Base-by-base conservation (phyloP, 225 moss, liverwort and hornwort genomes). In the Marchantia paleacea region DNA sequence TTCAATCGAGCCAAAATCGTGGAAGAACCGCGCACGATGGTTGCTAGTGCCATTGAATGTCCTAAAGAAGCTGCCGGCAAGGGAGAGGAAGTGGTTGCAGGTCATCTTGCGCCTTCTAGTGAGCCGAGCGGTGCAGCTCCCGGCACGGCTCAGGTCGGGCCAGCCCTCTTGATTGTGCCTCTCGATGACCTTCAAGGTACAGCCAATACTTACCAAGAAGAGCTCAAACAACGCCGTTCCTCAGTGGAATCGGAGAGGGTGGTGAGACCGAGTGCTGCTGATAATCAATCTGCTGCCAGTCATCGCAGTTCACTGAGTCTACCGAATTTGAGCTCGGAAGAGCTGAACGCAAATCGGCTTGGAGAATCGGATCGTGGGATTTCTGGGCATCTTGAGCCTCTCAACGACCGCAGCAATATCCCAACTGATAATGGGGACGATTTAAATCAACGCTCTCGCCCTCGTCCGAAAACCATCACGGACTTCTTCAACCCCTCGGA, bases 381-480 rank as follows among this genome's bases (percentile, higher is more conserved):
- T 70, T 29, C 69, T 53, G 80, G 81, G 39, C 77, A 75, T 55
- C 84, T 77, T 58, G 82, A 80, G 60, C 87, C 87, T 53, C 82
- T 87, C 69, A 84, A 82, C 73, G 87, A 87, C 73, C 84, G 84
- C 28, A 85, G 84, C 75, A 87, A 87, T 54, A 69, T 82, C 49
- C 82, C 80, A 22, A 64, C 54, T 75, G 80, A 50, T 15, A 79
- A 72, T 65, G 81, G 54, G 31, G 79, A 76, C 49, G 51, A 71
- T 7, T 29, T 18, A 7, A 65, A 52, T 65, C 64, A 48, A n/a
- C 50, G 57, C 7, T 68, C 55, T 79, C 69, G 48, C 82, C 53
- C 82, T 80, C 84, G 78, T 68, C 8, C 73, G 65, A 48, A 84
- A 87, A 82, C 87, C 74, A 83, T 87, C 82, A 78, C 84, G 20